A percentile compares a stretch with the other conserved stretches of the same genome.
Conservation (phyloP, 495 filamentous ascomycete species). For the Penicillium odoratum region DNA sequence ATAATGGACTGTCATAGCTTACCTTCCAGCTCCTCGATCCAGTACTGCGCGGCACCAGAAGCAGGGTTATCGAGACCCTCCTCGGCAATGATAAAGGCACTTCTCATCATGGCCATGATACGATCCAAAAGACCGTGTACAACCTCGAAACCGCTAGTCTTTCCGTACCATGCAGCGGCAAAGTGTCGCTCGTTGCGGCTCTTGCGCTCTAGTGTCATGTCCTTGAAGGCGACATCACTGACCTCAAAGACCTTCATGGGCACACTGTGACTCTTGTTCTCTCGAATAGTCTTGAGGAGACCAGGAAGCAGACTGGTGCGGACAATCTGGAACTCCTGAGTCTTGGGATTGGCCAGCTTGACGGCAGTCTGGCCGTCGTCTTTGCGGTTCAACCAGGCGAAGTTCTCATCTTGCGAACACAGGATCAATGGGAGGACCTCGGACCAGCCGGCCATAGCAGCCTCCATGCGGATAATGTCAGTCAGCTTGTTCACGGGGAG, state of each 20-base stretch:
- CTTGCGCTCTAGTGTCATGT: slow-evolving; percentile 72
- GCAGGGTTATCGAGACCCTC: slow-evolving; percentile 62
- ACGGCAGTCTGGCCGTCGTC: slow-evolving; percentile 87
- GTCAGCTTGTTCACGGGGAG: slow-evolving; percentile 90
- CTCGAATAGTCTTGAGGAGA: slow-evolving; percentile 89
- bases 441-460: slow-evolving; percentile 92
- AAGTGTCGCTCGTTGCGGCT: slow-evolving; percentile 91
- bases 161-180: slow-evolving; percentile 92
- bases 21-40: slow-evolving; percentile 89
- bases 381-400: slow-evolving; percentile 88
- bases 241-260: slow-evolving; percentile 95
- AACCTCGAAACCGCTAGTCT: slow-evolving; percentile 92
- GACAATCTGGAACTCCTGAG: slow-evolving; percentile 93
- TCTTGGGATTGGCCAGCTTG: slow-evolving; percentile 92
- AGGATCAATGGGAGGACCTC: slow-evolving; percentile 97
- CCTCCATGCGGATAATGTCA: slow-evolving; percentile 88
- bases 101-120: slow-evolving; percentile 88
- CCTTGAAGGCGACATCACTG: slow-evolving; percentile 89
- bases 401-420: slow-evolving; percentile 98
- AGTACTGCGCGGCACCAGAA: slow-evolving; percentile 68
- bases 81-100: slow-evolving; percentile 72
- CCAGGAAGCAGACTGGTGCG: slow-evolving; percentile 87
- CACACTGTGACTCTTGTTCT: slow-evolving; percentile 87
- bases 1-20: slow-evolving; percentile 20
- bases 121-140: slow-evolving; percentile 94